Percentiles rank a stretch among this genome's conserved stretches.
Conservation (phyloP, 805 yeast species). For the Starmerella roubikii region DNA sequence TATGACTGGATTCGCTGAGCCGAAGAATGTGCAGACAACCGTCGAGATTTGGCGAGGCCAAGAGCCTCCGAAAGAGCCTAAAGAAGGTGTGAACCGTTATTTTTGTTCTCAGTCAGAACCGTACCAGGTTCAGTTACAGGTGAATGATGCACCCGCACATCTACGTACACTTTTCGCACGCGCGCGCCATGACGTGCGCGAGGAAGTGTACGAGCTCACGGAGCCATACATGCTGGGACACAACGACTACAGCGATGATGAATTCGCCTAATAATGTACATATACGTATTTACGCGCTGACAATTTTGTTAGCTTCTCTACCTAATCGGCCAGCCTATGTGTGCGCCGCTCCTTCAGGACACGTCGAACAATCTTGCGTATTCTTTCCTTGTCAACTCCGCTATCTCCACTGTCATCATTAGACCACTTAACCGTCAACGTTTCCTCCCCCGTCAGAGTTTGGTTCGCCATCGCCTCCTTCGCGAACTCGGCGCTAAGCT, state of each 20-base stretch:
- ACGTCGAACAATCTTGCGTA: slow-evolving; percentile 6
- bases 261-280: background rate
- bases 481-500: slow-evolving; percentile 79
- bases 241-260: slow-evolving; percentile 10
- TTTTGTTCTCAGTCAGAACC: slow-evolving; percentile 6
- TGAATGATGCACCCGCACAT: slow-evolving; percentile 14
- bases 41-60: slow-evolving; percentile 3
- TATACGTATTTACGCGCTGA: background rate
- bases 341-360: background rate
- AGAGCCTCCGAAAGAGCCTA: background rate
- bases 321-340: no score
- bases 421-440: slow-evolving; percentile 77
- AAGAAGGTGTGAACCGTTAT: slow-evolving; percentile 1
- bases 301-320: background rate
- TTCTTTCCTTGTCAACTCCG: background rate
- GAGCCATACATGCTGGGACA: slow-evolving; percentile 19
- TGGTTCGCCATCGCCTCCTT: slow-evolving; percentile 90
- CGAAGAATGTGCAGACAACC: background rate
- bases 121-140: background rate
- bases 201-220: slow-evolving; percentile 17
- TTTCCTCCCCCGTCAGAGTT: slow-evolving; percentile 51
- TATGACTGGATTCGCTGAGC: background rate
- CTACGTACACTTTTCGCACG: slow-evolving; percentile 12
- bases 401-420: background rate
- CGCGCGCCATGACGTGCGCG: slow-evolving; percentile 17